phyloP scores from a whole-genome alignment of 1,284 basidiomycete species.

The Cutaneotrichosporon sp. region DNA sequence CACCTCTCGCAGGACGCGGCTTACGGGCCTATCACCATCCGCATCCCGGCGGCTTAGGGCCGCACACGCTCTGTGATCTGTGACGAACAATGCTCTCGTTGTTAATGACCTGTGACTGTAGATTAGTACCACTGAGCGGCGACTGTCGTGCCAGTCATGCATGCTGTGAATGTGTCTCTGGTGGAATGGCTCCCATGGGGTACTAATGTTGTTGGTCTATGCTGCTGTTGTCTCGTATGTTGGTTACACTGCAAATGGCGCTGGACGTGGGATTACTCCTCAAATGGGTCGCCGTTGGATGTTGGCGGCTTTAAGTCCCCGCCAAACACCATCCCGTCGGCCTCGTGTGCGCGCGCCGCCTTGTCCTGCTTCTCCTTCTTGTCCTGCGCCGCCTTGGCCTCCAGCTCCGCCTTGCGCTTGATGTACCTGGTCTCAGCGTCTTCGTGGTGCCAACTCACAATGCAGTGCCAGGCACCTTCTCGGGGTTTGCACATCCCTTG shows the following conservation, averaged over 20 bases:
- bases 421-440: constrained; percentile 43
- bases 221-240: background rate
- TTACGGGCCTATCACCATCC: constrained; percentile 29
- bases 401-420: constrained; percentile 51
- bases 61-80: background rate
- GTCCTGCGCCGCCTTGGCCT: constrained; percentile 36
- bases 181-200: background rate
- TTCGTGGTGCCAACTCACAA: constrained; percentile 54
- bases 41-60: constrained; percentile 15
- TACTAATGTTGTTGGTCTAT: background rate
- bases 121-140: background rate
- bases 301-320: constrained; percentile 7
- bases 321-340: constrained; percentile 41
- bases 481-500: constrained; percentile 84
- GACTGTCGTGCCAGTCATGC: constrained; percentile 6
- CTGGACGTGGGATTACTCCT: background rate
- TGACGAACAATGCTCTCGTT: background rate
- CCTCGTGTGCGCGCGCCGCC: constrained; percentile 24
- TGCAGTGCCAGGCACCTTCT: constrained; percentile 82
- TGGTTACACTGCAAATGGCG: background rate
- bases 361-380: constrained; percentile 44
- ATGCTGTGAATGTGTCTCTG: constrained; percentile 10
- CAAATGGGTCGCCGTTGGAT: background rate
- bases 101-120: background rate
- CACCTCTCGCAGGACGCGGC: constrained; percentile 30